A percentile compares a stretch with the other conserved stretches of the same genome.
Evolutionary conservation across 495 filamentous ascomycete genomes (phyloP).

Genomic region (Penicillium chermesinum): DNA sequence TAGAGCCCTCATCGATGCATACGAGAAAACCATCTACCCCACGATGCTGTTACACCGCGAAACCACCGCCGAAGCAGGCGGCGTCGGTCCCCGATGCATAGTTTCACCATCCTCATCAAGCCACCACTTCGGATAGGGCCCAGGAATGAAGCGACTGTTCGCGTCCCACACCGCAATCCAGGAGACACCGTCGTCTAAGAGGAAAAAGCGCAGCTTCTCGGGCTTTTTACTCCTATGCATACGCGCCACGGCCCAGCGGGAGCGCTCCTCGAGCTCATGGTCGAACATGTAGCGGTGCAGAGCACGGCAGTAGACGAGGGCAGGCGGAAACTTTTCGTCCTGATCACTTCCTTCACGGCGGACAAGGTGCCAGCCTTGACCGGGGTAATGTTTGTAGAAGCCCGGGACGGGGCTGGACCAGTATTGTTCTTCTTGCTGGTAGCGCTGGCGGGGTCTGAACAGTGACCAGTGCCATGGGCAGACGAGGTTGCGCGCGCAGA

Average conservation of each 20-base stretch:
- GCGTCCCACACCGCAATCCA: constrained; percentile 45
- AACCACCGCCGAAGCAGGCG: constrained; percentile 37
- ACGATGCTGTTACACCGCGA: constrained; percentile 39
- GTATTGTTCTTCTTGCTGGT: constrained; percentile 36
- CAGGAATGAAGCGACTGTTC: constrained; percentile 39
- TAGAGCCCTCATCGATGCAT: neutral
- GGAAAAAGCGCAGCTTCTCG: constrained; percentile 40
- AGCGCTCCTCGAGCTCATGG: constrained; percentile 39
- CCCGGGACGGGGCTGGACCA: constrained; percentile 44
- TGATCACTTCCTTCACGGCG: constrained; percentile 31
- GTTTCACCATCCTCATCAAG: constrained; percentile 35
- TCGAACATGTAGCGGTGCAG: constrained; percentile 46
- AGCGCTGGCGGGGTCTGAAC: constrained; percentile 38
- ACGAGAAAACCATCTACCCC: constrained; percentile 24
- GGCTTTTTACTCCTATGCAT: constrained; percentile 31
- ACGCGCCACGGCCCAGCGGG: constrained; percentile 35
- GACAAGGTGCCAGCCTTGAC: constrained; percentile 42
- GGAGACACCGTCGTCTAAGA: constrained; percentile 38
- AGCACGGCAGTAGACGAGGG: constrained; percentile 44
- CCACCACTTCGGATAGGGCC: constrained; percentile 43
- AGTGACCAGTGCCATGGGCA: constrained; percentile 45
- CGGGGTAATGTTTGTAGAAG: constrained; percentile 41
- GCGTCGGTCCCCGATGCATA: constrained; percentile 35
- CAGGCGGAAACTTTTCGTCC: constrained; percentile 36
- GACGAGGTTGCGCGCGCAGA: constrained; percentile 37